Evolutionary conservation across 2,329 filamentous ascomycete genomes (phyloP).

Genomic region (Cryphonectria parasitica): DNA sequence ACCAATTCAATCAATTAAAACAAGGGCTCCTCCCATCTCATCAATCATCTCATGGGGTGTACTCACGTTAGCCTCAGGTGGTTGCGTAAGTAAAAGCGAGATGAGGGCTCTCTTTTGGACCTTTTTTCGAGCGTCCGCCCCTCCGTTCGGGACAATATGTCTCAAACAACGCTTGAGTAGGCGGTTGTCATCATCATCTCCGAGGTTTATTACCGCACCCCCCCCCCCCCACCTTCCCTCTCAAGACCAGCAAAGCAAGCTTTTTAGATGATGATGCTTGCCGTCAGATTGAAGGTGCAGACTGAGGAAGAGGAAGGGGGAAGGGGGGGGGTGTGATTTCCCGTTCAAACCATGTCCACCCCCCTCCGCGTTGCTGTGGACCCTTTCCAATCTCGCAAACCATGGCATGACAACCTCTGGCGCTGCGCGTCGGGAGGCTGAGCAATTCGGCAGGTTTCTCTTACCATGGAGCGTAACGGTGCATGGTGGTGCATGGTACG

Average conservation of each 20-base stretch:
- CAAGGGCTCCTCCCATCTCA: not conserved
- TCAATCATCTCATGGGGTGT: not conserved
- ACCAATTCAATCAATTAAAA: not conserved
- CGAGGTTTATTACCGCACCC: not conserved
- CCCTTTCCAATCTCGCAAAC: slow-evolving; percentile 11
- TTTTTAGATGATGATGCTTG: not conserved
- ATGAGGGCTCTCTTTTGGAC: slow-evolving; percentile 13
- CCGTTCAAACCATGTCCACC: not conserved
- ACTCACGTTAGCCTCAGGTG: not conserved
- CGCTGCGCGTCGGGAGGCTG: slow-evolving; percentile 6
- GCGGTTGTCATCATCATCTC: slow-evolving; percentile 6
- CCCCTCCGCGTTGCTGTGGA: slow-evolving; percentile 17
- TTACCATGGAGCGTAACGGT: not conserved
- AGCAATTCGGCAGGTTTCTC: not conserved
- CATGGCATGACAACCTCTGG: slow-evolving; percentile 1
- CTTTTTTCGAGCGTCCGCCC: not conserved
- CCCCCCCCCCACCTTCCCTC: too few species aligned
- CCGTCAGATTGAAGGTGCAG: not conserved
- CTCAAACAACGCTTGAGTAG: slow-evolving; percentile 15
- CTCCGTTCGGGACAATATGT: slow-evolving; percentile 7
- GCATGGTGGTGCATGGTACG: too few species aligned
- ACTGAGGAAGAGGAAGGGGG: not conserved
- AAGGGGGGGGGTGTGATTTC: not conserved
- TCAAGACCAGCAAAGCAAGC: not conserved
- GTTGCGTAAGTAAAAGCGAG: slow-evolving; percentile 6